Evolutionary conservation across 2,329 filamentous ascomycete genomes (phyloP).

Genomic region (Ascomycota sp.): DNA sequence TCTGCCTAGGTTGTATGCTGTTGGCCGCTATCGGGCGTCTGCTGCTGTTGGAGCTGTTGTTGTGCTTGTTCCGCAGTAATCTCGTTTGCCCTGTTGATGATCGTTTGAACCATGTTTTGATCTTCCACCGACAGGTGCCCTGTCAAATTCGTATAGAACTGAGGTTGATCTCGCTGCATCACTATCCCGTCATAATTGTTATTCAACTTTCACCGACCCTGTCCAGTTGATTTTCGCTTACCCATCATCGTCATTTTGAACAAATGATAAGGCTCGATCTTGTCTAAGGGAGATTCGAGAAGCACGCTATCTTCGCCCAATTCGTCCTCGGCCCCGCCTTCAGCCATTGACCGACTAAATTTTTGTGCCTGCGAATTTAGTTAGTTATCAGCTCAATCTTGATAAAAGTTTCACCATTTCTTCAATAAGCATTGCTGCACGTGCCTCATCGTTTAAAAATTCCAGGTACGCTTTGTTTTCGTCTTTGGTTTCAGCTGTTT

Average conservation of each 20-base stretch:
- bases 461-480: slow-evolving; percentile 90
- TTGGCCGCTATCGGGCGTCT: slow-evolving; percentile 3
- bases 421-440: slow-evolving; percentile 4
- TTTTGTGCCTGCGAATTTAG: slow-evolving; percentile 45
- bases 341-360: slow-evolving; percentile 44
- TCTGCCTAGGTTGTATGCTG: too few species aligned
- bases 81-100: slow-evolving; percentile 43
- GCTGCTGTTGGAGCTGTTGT: slow-evolving; percentile 10
- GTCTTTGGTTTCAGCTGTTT: slow-evolving; percentile 50
- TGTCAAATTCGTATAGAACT: slow-evolving; percentile 66
- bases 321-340: slow-evolving; percentile 62
- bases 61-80: slow-evolving; percentile 12
- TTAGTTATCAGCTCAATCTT: neutral
- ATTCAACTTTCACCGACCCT: too few species aligned
- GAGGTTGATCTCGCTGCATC: slow-evolving; percentile 77
- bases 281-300: slow-evolving; percentile 84
- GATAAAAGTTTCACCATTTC: neutral
- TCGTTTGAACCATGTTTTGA: slow-evolving; percentile 58
- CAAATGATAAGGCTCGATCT: slow-evolving; percentile 80
- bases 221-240: slow-evolving; percentile 26
- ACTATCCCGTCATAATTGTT: slow-evolving; percentile 23
- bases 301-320: slow-evolving; percentile 83
- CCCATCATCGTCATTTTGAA: slow-evolving; percentile 69
- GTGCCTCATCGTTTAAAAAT: slow-evolving; percentile 78
- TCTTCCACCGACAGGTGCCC: slow-evolving; percentile 63